Conservation (phyloP, 768 basidiomycete genomes). For the Dioszegia crocea region DNA sequence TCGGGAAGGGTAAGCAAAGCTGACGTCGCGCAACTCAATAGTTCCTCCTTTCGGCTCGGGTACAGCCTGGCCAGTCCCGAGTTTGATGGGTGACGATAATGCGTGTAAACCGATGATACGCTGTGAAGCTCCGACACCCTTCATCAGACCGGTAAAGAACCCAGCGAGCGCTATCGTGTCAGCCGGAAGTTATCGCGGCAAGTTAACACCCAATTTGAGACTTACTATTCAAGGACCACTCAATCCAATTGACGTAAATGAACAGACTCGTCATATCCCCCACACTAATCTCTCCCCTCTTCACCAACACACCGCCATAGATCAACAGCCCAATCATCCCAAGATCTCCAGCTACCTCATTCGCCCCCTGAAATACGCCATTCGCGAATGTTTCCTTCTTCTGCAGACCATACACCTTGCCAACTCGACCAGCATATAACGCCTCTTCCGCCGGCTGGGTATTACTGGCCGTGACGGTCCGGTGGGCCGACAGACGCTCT, state of each 20-base stretch:
- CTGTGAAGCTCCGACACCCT: slow-evolving; percentile 83
- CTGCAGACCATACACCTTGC: slow-evolving; percentile 65
- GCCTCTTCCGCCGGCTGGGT: slow-evolving; percentile 68
- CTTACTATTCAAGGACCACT: slow-evolving; percentile 40
- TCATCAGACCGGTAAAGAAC: slow-evolving; percentile 77
- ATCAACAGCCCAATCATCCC: slow-evolving; percentile 44
- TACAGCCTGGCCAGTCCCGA: slow-evolving; percentile 31
- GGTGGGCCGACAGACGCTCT: slow-evolving; percentile 61
- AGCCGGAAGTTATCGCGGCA: background rate
- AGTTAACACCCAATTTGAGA: no score
- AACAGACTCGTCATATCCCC: slow-evolving; percentile 54
- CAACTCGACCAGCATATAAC: slow-evolving; percentile 63
- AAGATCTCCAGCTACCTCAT: slow-evolving; percentile 45
- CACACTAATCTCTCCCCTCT: slow-evolving; percentile 76
- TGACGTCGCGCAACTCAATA: slow-evolving; percentile 72
- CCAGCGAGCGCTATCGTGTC: slow-evolving; percentile 27
- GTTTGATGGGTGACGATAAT: slow-evolving; percentile 46
- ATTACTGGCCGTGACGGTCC: slow-evolving; percentile 69
- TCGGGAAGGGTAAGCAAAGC: slow-evolving; percentile 84
- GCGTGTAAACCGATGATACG: slow-evolving; percentile 87
- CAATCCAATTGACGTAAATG: slow-evolving; percentile 47
- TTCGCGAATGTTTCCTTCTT: slow-evolving; percentile 81
- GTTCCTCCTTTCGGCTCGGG: slow-evolving; percentile 52
- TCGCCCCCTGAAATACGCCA: slow-evolving; percentile 77
- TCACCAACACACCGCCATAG: slow-evolving; percentile 88